These are phyloP conservation scores for Dissoconium aciculare DNA, from an alignment of 2,329 filamentous ascomycete genomes.

Conservation along the genomic window DNA sequence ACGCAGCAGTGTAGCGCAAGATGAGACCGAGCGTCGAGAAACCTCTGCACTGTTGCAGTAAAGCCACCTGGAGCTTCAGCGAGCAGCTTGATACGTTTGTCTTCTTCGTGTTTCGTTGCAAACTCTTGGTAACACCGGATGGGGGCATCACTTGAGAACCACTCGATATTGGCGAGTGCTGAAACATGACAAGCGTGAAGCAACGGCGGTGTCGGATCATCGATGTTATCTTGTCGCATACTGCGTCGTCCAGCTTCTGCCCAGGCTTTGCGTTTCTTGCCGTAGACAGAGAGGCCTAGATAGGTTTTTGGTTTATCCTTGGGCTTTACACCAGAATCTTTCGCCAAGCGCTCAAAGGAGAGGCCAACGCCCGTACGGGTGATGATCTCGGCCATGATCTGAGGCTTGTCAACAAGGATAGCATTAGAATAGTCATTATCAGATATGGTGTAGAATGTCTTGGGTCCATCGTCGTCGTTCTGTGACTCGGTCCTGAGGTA, in stretches of 20 bases:
- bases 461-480: slow-evolving; percentile 8
- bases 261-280: slow-evolving; percentile 63
- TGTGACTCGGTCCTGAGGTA: slow-evolving; percentile 23
- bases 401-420: slow-evolving; percentile 34
- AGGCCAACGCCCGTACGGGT: slow-evolving; percentile 52
- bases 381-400: slow-evolving; percentile 50
- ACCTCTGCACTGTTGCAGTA: slow-evolving; percentile 46
- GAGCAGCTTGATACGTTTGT: slow-evolving; percentile 48
- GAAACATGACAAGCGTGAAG: slow-evolving; percentile 43
- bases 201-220: slow-evolving; percentile 40
- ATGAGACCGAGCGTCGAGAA: slow-evolving; percentile 47
- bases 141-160: slow-evolving; percentile 60
- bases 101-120: slow-evolving; percentile 43
- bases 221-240: slow-evolving; percentile 7
- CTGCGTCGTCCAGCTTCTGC: slow-evolving; percentile 43
- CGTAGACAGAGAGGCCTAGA: slow-evolving; percentile 60
- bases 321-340: slow-evolving; percentile 48
- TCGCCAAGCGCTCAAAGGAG: slow-evolving; percentile 50
- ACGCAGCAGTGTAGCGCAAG: slow-evolving; percentile 50
- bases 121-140: slow-evolving; percentile 55
- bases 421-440: slow-evolving; percentile 26
- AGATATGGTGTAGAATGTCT: slow-evolving; percentile 15
- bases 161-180: slow-evolving; percentile 56
- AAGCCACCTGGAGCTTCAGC: slow-evolving; percentile 46
- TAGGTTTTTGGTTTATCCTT: slow-evolving; percentile 52